phyloP scores from a whole-genome alignment of 768 basidiomycete genomes.

The Hericium erinaceus region DNA sequence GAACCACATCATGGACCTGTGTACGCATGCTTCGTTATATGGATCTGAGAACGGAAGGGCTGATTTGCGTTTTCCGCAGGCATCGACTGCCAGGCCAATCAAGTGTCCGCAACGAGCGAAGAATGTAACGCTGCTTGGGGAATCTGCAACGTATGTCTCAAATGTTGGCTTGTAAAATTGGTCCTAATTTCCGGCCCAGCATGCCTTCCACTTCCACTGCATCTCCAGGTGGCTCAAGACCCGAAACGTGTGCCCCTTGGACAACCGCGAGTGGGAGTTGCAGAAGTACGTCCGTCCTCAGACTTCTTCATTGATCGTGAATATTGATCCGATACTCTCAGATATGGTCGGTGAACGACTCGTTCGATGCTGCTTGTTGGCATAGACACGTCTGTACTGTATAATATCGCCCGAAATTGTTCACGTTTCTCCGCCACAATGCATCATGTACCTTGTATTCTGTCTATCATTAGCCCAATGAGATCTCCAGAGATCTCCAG shows the following conservation, averaged over 20 bases:
- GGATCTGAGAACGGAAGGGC: too few species aligned
- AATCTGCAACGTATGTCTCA: conserved; percentile 78
- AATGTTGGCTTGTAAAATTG: not conserved
- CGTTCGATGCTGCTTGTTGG: not conserved
- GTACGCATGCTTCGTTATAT: conserved; percentile 35
- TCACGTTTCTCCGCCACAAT: not conserved
- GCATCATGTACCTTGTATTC: too few species aligned
- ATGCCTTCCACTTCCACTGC: conserved; percentile 99
- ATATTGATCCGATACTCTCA: conserved; percentile 11
- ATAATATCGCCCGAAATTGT: not conserved
- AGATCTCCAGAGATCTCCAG: too few species aligned
- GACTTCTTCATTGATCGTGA: not conserved
- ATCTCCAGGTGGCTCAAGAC: conserved; percentile 99
- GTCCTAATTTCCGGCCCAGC: conserved; percentile 36
- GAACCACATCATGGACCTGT: conserved; percentile 99
- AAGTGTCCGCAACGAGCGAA: conserved; percentile 92
- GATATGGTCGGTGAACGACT: conserved; percentile 32
- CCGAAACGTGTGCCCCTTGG: conserved; percentile 87
- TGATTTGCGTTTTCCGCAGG: conserved; percentile 36
- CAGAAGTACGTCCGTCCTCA: conserved; percentile 65
- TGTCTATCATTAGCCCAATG: too few species aligned
- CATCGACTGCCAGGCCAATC: conserved; percentile 99
- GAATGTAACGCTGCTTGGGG: conserved; percentile 99
- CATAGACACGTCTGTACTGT: not conserved
- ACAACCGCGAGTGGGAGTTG: conserved; percentile 95